These are phyloP conservation scores for Blastobotrys mokoenaii DNA, from an alignment of 805 yeast species.

Conservation along the genomic window DNA sequence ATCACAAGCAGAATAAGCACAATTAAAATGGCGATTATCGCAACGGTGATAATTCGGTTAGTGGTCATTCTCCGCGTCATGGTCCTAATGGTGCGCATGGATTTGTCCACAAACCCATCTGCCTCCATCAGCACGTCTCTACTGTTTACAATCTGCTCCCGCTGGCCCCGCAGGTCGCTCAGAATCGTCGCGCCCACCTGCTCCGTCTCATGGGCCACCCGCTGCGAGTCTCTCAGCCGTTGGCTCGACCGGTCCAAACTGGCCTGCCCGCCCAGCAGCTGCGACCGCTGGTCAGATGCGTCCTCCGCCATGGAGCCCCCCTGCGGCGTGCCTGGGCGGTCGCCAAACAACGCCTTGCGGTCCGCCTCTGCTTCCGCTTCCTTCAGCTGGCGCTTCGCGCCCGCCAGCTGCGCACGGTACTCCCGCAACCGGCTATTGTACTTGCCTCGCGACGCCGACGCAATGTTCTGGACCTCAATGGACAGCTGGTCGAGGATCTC, in stretches of 20 bases:
- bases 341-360: constrained; percentile 65
- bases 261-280: constrained; percentile 66
- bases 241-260: constrained; percentile 77
- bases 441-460: constrained; percentile 62
- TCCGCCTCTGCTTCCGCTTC: constrained; percentile 61
- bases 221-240: constrained; percentile 75
- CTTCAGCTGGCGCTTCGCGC: constrained; percentile 42
- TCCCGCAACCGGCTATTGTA: constrained; percentile 72
- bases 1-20: constrained; percentile 74
- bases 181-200: constrained; percentile 83
- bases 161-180: constrained; percentile 80
- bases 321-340: constrained; percentile 29
- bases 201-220: constrained; percentile 90
- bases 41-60: constrained; percentile 81
- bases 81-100: constrained; percentile 73
- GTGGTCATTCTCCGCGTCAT: constrained; percentile 94
- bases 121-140: constrained; percentile 84
- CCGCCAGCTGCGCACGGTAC: constrained; percentile 51
- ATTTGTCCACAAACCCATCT: constrained; percentile 84
- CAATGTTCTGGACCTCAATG: constrained; percentile 74
- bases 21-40: constrained; percentile 81
- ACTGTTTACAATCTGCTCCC: constrained; percentile 84
- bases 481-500: constrained; percentile 82
- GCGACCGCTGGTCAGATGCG: constrained; percentile 67
- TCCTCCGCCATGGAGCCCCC: constrained; percentile 18